Conservation (phyloP, 768 basidiomycete species). For the Melanogaster broomeanus region DNA sequence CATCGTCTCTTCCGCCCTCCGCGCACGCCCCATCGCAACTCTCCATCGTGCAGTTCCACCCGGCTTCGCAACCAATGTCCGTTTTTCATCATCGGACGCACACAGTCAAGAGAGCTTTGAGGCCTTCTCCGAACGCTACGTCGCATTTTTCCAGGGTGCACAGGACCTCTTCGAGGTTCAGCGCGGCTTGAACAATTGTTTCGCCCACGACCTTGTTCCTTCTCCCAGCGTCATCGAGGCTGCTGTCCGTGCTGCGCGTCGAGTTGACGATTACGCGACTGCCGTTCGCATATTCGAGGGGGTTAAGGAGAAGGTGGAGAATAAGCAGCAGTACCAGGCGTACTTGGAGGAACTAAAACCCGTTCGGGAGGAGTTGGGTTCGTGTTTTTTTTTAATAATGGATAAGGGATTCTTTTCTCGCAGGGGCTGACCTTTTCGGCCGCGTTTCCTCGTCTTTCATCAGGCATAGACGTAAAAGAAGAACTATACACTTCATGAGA, state of each 20-base stretch:
- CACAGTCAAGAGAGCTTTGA: slow-evolving; percentile 93
- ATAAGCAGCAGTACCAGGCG: slow-evolving; percentile 90
- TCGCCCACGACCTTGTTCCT: slow-evolving; percentile 96
- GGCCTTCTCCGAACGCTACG: slow-evolving; percentile 91
- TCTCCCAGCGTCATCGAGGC: slow-evolving; percentile 83
- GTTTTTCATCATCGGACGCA: slow-evolving; percentile 48
- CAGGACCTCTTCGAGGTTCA: slow-evolving; percentile 99
- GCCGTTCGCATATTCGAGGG: slow-evolving; percentile 97
- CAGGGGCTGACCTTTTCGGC: neutral
- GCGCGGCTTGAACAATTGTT: slow-evolving; percentile 99
- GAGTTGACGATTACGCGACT: slow-evolving; percentile 96
- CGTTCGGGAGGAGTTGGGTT: slow-evolving; percentile 91
- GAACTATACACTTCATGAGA: slow-evolving; percentile 56
- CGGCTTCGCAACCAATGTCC: slow-evolving; percentile 37
- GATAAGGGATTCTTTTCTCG: neutral
- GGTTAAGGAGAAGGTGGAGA: slow-evolving; percentile 96
- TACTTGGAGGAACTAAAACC: slow-evolving; percentile 91
- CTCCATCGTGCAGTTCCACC: slow-evolving; percentile 44
- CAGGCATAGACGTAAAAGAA: slow-evolving; percentile 64
- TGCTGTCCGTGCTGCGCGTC: slow-evolving; percentile 81
- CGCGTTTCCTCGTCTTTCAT: neutral
- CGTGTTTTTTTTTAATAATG: slow-evolving; percentile 16
- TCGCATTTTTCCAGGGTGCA: slow-evolving; percentile 88
- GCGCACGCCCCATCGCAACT: slow-evolving; percentile 52
- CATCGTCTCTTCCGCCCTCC: slow-evolving; percentile 62